phyloP scores from a whole-genome alignment of 208 protist species.

The Acanthamoeba lenticulata region DNA sequence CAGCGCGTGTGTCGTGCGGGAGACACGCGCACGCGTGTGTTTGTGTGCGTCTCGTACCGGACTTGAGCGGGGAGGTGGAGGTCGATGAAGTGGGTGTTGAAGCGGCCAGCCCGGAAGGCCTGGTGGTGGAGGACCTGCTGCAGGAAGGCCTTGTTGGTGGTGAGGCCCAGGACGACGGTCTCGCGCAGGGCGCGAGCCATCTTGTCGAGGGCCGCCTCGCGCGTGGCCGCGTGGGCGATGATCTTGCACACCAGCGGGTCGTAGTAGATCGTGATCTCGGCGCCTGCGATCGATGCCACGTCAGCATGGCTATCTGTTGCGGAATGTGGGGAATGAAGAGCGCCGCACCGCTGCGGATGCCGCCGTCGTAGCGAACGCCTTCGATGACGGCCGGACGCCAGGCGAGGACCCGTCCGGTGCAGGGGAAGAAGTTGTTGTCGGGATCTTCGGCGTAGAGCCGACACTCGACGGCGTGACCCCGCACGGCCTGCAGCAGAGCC shows the following conservation, averaged over 20 bases:
- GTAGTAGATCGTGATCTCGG: conserved; percentile 92
- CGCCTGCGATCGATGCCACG: conserved; percentile 27
- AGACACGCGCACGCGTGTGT: not conserved
- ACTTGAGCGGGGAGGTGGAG: not conserved
- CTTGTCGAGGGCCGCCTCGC: conserved; percentile 82
- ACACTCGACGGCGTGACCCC: conserved; percentile 92
- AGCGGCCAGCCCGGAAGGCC: conserved; percentile 84
- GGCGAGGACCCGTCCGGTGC: conserved; percentile 84
- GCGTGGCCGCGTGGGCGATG: conserved; percentile 81
- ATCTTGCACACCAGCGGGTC: conserved; percentile 99
- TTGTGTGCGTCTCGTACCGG: not conserved
- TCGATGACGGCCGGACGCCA: conserved; percentile 17
- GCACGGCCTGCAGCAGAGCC: conserved; percentile 88
- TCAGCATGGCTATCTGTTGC: not conserved
- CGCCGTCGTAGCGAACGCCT: conserved; percentile 57
- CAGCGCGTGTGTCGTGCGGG: not conserved
- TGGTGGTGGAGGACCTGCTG: conserved; percentile 84
- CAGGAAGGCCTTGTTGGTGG: conserved; percentile 92
- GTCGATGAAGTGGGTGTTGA: conserved; percentile 91
- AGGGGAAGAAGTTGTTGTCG: conserved; percentile 91
- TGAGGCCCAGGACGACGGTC: conserved; percentile 92
- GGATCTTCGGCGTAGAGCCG: conserved; percentile 97
- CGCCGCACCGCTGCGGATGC: conserved; percentile 30
- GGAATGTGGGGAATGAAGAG: not conserved
- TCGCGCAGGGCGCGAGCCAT: conserved; percentile 88